These are phyloP conservation scores for Marsdenia floribunda DNA, from an alignment of 257 asterid genomes.

Conservation along the genomic window DNA sequence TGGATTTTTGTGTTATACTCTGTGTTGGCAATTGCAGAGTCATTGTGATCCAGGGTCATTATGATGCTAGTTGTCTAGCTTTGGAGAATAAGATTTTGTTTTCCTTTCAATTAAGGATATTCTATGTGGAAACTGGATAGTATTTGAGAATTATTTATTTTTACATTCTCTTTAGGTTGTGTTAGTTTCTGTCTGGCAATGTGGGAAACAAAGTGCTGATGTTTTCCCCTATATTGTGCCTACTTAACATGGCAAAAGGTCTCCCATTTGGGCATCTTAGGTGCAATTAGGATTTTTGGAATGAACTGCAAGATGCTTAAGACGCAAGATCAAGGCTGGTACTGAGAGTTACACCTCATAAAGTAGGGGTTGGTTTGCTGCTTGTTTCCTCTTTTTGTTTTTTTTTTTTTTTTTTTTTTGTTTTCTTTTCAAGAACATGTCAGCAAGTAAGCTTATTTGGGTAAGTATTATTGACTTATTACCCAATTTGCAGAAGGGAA, in stretches of 20 bases:
- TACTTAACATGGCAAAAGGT: not conserved
- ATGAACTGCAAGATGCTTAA: not conserved
- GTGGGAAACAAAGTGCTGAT: not conserved
- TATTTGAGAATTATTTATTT: not conserved
- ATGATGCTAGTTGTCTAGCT: not conserved
- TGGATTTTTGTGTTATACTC: not conserved
- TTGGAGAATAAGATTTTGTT: not conserved
- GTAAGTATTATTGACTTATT: not conserved
- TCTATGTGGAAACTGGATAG: not conserved
- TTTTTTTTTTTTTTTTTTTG: too few species aligned
- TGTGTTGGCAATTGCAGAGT: not conserved
- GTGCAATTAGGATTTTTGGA: not conserved
- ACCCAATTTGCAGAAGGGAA: not conserved
- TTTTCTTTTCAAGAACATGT: not conserved
- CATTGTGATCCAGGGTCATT: too few species aligned
- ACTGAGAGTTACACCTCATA: not conserved
- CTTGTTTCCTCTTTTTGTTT: not conserved
- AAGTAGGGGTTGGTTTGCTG: not conserved
- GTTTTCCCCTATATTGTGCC: not conserved
- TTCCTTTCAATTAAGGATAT: not conserved
- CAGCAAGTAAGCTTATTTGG: not conserved
- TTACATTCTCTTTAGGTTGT: not conserved
- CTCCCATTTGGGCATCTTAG: not conserved
- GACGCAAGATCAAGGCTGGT: not conserved
- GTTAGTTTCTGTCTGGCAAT: not conserved